Evolutionary conservation across 2,329 filamentous ascomycete genomes (phyloP), one percentile per base, ranked within the genome.

Genomic region (Apiospora pterosperma): DNA sequence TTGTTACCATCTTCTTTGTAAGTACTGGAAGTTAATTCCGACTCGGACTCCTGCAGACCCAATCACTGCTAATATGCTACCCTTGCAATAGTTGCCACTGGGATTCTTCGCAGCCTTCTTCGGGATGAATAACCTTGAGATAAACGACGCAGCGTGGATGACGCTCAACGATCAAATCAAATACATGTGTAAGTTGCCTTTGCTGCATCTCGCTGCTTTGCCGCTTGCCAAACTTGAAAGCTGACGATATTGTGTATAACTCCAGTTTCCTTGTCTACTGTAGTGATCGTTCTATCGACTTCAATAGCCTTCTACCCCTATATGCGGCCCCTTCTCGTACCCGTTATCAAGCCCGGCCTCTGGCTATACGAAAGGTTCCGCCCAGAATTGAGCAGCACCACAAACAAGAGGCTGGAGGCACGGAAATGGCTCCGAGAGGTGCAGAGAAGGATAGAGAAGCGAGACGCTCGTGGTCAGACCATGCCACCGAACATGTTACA

Each of bases 41-140:
- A 14, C n/a, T 34, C 36, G 3, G 36, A 31, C 11, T 38, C 31
- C 1, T 7, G 8, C 12, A 28, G 31, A 36, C 14, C 12, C 16
- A 25, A 4, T 6, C 8, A 25, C 44, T 25, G 14, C 44, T 31
- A 31, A 52, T 1, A 1, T 41, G 10, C 21, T n/a, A 4, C 28
- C 12, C 19, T 6, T 31, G 8, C 23, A 19, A 55, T 16, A 78
- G 76, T 70, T 78, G 0, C 77, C 77, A 0, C 67, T 79, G 0
- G 75, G 75, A 0, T 80, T 79, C 68, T 69, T 78, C n/a, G 71
- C 77, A 0, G 73, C 73, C 5, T 65, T 79, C 8, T 79, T 80
- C 39, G 78, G 78, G 1, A 79, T 79, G 78, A 79, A 79, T 42
- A 70, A 73, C 12, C 21, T 8, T 0, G 72, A 74, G 3, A 67